Percentiles rank a stretch among this genome's conserved stretches.
phyloP scores from a whole-genome alignment of 179 eudicot species.

The Spinacia oleracea region DNA sequence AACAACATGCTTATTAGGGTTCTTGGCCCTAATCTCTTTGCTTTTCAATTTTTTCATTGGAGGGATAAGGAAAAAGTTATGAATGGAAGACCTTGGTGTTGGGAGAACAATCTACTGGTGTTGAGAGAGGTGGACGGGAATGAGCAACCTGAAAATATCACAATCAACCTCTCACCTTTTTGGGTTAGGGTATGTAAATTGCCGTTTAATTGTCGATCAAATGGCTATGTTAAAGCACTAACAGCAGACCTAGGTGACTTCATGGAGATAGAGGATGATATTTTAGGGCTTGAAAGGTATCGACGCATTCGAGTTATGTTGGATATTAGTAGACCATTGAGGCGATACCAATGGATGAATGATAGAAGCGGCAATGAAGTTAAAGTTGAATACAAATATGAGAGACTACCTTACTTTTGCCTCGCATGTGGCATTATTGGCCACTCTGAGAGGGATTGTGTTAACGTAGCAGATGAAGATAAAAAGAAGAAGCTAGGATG shows the following conservation, averaged over 20 bases:
- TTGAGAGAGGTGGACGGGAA: background rate
- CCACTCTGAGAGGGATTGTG: background rate
- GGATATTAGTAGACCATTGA: background rate
- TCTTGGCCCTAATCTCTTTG: background rate
- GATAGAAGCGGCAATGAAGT: background rate
- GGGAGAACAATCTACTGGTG: background rate
- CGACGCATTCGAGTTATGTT: background rate
- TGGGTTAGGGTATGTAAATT: background rate
- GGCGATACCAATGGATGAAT: too few relatives aligned
- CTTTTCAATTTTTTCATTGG: constrained; percentile 2
- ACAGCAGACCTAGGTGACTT: background rate
- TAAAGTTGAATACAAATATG: background rate
- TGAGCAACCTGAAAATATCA: background rate
- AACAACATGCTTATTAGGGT: too few relatives aligned
- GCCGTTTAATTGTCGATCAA: background rate
- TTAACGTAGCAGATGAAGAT: background rate
- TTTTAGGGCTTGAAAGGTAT: background rate
- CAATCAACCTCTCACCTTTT: background rate
- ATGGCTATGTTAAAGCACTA: background rate
- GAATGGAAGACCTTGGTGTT: background rate
- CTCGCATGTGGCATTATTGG: background rate
- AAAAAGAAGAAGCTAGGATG: too few relatives aligned
- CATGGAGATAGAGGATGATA: background rate
- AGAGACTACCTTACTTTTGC: background rate
- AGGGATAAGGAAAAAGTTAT: background rate